Conservation (phyloP, 1,284 basidiomycete genomes). For the Xanthoconium separans region DNA sequence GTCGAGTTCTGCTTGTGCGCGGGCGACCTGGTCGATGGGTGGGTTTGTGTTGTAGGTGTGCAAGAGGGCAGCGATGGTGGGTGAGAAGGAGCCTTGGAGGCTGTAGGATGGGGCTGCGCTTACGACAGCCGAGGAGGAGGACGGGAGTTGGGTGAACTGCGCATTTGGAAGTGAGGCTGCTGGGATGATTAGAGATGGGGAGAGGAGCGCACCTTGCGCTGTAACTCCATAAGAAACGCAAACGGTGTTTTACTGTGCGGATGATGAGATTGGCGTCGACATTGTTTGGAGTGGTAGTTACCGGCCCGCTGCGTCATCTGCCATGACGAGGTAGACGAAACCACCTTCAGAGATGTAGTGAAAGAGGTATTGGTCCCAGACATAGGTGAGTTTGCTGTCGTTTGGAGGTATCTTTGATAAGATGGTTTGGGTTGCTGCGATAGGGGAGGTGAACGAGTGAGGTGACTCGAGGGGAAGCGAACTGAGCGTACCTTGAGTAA, state of each 20-base stretch:
- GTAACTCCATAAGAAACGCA: conserved; percentile 86
- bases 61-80: conserved; percentile 70
- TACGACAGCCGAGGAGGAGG: conserved; percentile 43
- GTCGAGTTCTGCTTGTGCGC: conserved; percentile 88
- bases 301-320: conserved; percentile 87
- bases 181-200: neutral
- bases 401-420: conserved; percentile 93
- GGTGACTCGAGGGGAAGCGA: neutral
- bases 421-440: conserved; percentile 83
- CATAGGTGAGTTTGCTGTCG: conserved; percentile 93
- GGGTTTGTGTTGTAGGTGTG: conserved; percentile 86
- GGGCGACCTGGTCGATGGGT: conserved; percentile 87
- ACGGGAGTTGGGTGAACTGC: conserved; percentile 63
- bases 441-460: conserved; percentile 1
- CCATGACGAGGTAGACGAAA: conserved; percentile 89
- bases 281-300: conserved; percentile 35
- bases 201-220: conserved; percentile 55
- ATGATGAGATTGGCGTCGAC: neutral
- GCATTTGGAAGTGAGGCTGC: neutral
- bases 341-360: conserved; percentile 92
- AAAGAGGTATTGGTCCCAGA: conserved; percentile 94
- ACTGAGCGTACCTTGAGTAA: conserved; percentile 70
- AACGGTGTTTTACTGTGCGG: conserved; percentile 82
- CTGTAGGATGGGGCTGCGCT: conserved; percentile 52
- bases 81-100: conserved; percentile 69